Evolutionary conservation across 192 early-diverging fungal species (phyloP).

Genomic region (Coemansia sp.): DNA sequence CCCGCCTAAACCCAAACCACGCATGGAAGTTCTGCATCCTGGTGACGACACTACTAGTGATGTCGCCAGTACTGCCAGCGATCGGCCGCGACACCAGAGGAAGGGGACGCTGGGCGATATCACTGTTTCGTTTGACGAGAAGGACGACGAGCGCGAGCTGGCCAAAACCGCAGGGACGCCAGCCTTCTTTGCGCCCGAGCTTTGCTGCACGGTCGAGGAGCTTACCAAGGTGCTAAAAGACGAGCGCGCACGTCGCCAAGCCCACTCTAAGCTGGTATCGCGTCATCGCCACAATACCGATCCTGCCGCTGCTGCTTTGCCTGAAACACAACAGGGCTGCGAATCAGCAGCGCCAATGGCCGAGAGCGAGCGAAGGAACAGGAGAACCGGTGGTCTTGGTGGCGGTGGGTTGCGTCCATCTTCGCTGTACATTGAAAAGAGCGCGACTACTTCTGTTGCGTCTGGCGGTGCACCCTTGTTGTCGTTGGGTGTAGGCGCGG

Average conservation of each 20-base stretch:
- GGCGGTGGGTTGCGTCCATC: conserved; percentile 13
- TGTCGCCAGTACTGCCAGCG: conserved; percentile 2
- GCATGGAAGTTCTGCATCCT: background rate
- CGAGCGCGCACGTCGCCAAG: conserved; percentile 15
- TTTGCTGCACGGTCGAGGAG: conserved; percentile 67
- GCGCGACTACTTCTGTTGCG: background rate
- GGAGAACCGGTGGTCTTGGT: background rate
- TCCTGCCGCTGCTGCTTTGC: background rate
- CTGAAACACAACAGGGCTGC: too few relatives aligned
- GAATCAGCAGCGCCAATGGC: background rate
- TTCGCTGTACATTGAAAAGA: conserved; percentile 26
- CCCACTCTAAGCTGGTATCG: conserved; percentile 4
- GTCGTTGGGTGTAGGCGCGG: conserved; percentile 3
- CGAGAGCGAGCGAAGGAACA: background rate
- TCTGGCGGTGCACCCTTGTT: background rate
- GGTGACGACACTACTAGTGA: background rate
- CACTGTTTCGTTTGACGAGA: conserved; percentile 44
- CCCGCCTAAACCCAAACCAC: background rate
- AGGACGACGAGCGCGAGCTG: conserved; percentile 75
- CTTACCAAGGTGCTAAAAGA: conserved; percentile 36
- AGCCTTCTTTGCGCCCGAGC: conserved; percentile 97
- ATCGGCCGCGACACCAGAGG: conserved; percentile 17
- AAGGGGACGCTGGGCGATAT: conserved; percentile 38
- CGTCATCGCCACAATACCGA: conserved; percentile 20
- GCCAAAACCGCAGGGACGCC: conserved; percentile 93